Conservation (phyloP, 2,329 filamentous ascomycete genomes). For the Elsinoe fawcettii region DNA sequence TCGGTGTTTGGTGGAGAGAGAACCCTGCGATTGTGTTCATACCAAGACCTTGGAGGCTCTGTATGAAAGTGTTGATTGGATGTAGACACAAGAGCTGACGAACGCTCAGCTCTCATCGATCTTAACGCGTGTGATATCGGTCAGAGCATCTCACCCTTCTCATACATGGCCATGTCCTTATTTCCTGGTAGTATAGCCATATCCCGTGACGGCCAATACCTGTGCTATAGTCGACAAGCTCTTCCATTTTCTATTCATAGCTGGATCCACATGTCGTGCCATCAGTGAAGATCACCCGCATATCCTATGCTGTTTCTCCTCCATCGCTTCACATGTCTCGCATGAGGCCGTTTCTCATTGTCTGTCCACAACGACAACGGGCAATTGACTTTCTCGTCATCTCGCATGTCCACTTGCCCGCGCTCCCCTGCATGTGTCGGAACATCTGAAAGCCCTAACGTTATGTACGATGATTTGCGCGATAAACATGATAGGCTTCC, state of each 20-base stretch:
- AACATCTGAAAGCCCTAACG: not conserved
- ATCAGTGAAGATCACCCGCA: not conserved
- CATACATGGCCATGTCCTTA: not conserved
- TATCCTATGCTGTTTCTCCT: not conserved
- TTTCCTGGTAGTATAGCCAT: not conserved
- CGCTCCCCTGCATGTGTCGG: not conserved
- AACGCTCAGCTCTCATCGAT: constrained; percentile 3
- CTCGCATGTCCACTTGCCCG: not conserved
- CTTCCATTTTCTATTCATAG: not conserved
- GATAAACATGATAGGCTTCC: not conserved
- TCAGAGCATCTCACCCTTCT: not conserved
- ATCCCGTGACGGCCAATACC: not conserved
- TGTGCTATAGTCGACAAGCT: not conserved
- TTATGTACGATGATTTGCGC: not conserved
- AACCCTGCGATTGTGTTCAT: not conserved
- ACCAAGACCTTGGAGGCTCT: constrained; percentile 1
- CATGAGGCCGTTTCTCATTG: not conserved
- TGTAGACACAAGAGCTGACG: not conserved
- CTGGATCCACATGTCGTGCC: not conserved
- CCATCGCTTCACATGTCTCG: not conserved
- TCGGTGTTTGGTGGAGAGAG: not conserved
- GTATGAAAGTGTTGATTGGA: not conserved
- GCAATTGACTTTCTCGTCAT: not conserved
- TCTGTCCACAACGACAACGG: not conserved
- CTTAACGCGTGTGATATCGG: constrained; percentile 6